Conservation (phyloP, 1,284 basidiomycete species). For the Apiotrichum gamsii region DNA sequence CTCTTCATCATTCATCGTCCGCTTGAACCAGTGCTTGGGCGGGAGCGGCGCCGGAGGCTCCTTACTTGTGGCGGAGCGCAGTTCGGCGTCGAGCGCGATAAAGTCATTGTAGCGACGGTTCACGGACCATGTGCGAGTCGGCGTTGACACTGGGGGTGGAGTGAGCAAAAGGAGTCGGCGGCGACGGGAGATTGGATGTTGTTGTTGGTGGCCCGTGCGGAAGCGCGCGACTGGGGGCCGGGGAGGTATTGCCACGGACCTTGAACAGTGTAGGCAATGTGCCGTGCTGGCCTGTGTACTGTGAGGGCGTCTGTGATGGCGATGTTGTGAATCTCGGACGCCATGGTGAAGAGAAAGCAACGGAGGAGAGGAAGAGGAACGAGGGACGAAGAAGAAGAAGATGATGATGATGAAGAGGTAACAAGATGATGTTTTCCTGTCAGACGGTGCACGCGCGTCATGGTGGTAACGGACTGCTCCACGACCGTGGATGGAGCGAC, state of each 20-base stretch:
- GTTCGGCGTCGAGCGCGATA: conserved; percentile 72
- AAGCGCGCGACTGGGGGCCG: too few relatives aligned
- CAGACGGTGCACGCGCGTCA: too few relatives aligned
- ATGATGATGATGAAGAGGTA: neutral
- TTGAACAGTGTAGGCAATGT: conserved; percentile 46
- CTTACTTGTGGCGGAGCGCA: conserved; percentile 63
- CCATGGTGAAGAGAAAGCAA: conserved; percentile 24
- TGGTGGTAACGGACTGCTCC: too few relatives aligned
- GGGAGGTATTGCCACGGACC: conserved; percentile 21
- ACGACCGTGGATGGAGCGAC: too few relatives aligned
- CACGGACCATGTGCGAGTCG: conserved; percentile 75
- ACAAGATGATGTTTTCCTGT: too few relatives aligned
- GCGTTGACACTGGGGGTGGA: conserved; percentile 38
- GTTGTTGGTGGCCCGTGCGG: too few relatives aligned
- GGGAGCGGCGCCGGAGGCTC: conserved; percentile 71
- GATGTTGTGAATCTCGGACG: conserved; percentile 40
- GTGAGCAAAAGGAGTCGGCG: neutral
- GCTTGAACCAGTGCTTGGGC: conserved; percentile 62
- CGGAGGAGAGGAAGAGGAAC: neutral
- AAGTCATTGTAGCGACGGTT: conserved; percentile 93
- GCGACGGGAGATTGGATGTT: neutral
- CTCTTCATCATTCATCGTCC: conserved; percentile 43
- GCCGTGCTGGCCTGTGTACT: conserved; percentile 37
- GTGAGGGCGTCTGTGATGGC: conserved; percentile 43
- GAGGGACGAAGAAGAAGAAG: neutral